Percentiles rank a stretch among this genome's conserved stretches.
phyloP scores from a whole-genome alignment of 2,329 filamentous ascomycete species.

The Claviceps sp. region DNA sequence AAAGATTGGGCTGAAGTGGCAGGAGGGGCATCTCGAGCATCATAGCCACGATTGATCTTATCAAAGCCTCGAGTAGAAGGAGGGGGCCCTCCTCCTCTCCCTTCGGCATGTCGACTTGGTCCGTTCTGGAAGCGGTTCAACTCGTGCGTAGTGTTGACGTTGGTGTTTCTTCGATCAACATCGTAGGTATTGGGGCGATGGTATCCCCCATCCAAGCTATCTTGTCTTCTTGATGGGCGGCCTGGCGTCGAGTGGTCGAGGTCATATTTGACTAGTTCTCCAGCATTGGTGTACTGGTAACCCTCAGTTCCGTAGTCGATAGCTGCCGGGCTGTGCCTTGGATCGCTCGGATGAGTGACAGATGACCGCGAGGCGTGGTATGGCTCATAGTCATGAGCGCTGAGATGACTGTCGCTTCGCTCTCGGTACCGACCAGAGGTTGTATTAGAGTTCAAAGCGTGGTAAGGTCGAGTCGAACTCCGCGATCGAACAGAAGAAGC shows the following conservation, averaged over 20 bases:
- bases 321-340: constrained; percentile 28
- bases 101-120: constrained; percentile 24
- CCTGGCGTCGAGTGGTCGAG: constrained; percentile 36
- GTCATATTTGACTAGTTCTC: constrained; percentile 48
- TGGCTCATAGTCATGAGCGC: constrained; percentile 26
- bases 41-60: constrained; percentile 45
- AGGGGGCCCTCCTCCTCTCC: constrained; percentile 42
- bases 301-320: constrained; percentile 45
- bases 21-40: constrained; percentile 29
- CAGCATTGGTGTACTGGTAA: constrained; percentile 51
- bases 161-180: constrained; percentile 32
- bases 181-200: constrained; percentile 40
- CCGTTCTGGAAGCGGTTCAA: constrained; percentile 28
- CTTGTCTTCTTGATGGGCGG: constrained; percentile 28
- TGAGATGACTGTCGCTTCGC: constrained; percentile 30
- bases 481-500: constrained; percentile 42
- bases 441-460: constrained; percentile 35
- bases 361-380: constrained; percentile 35
- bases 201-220: constrained; percentile 42
- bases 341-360: constrained; percentile 29
- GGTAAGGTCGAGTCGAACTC: constrained; percentile 33
- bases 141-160: constrained; percentile 32
- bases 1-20: constrained; percentile 26
- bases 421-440: constrained; percentile 38
- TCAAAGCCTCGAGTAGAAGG: constrained; percentile 59